phyloP scores from a whole-genome alignment of 2,329 filamentous ascomycete genomes.

The Botrytis fabae region DNA sequence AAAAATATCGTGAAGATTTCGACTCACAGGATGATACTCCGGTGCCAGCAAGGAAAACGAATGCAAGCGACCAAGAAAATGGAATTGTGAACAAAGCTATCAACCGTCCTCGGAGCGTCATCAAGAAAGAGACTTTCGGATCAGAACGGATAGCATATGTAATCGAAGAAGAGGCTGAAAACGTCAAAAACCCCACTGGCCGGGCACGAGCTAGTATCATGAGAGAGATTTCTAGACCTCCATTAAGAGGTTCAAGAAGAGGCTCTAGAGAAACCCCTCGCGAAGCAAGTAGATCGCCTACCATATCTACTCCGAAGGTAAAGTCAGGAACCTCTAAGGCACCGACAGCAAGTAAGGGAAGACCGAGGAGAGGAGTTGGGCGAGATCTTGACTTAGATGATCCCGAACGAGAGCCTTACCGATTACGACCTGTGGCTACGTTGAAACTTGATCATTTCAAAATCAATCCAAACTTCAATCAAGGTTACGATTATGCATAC shows the following conservation, averaged over 20 bases:
- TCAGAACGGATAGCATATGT: conserved; percentile 17
- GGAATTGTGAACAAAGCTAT: background rate
- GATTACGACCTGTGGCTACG: conserved; percentile 44
- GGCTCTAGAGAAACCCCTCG: background rate
- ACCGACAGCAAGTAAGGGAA: background rate
- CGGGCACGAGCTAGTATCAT: background rate
- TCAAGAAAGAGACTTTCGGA: background rate
- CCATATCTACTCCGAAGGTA: background rate
- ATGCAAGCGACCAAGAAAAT: background rate
- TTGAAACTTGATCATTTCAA: conserved; percentile 59
- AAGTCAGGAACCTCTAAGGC: background rate
- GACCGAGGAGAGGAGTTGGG: background rate
- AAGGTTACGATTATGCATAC: conserved; percentile 61
- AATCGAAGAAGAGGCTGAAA: background rate
- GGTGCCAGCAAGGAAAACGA: background rate
- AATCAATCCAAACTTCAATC: conserved; percentile 60
- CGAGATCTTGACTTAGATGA: conserved; percentile 9
- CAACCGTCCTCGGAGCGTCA: background rate
- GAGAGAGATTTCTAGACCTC: conserved; percentile 21
- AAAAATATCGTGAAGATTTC: background rate
- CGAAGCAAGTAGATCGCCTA: background rate
- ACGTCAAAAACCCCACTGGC: background rate
- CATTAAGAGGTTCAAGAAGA: conserved; percentile 19
- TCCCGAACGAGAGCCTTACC: conserved; percentile 42
- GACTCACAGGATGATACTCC: background rate